Percentiles rank a stretch among this genome's conserved stretches.
phyloP scores from a whole-genome alignment of 768 basidiomycete species.

The Roridomyces roridus region DNA sequence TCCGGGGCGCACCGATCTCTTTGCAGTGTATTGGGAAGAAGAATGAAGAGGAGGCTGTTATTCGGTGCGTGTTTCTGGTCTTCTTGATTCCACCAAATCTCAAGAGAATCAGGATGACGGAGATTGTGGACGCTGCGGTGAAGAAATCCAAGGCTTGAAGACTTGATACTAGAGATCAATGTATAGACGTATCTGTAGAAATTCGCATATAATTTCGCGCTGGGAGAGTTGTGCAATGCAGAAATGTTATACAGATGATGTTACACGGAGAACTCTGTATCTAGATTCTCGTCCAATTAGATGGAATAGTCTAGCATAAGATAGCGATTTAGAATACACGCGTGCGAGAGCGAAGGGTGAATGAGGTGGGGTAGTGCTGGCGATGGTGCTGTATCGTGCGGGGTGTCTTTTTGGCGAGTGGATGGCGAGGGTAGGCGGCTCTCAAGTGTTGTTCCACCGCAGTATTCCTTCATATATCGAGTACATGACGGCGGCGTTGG shows the following conservation, averaged over 20 bases:
- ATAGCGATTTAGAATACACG: conserved; percentile 17
- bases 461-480: conserved; percentile 90
- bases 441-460: conserved; percentile 51
- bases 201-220: too few species aligned
- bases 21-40: conserved; percentile 3
- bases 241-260: neutral
- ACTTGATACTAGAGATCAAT: too few species aligned
- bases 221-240: too few species aligned
- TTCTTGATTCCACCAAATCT: neutral
- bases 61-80: neutral
- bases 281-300: too few species aligned
- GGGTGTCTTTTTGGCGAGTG: neutral
- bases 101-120: conserved; percentile 1
- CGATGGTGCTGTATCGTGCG: neutral
- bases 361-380: conserved; percentile 11
- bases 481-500: conserved; percentile 98
- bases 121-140: conserved; percentile 3
- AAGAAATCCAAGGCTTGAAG: neutral
- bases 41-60: conserved; percentile 12
- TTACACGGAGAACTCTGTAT: too few species aligned
- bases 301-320: conserved; percentile 8
- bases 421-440: neutral
- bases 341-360: neutral
- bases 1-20: neutral
- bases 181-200: too few species aligned